Percentiles rank a stretch among this genome's conserved stretches.
Conservation (phyloP, 371 early-diverging fungal genomes). For the Mortierella sp. region DNA sequence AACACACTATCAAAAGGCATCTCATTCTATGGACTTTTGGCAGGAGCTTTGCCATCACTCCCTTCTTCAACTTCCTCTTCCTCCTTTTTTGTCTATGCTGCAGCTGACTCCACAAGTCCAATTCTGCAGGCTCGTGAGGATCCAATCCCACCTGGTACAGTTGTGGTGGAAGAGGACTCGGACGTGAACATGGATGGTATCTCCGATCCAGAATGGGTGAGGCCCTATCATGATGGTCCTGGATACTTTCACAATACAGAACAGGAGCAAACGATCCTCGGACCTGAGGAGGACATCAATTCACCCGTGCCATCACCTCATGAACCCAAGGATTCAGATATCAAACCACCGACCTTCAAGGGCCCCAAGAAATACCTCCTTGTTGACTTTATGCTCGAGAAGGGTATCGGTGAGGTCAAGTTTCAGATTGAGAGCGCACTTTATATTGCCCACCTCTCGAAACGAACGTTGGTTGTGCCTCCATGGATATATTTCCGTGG, state of each 20-base stretch:
- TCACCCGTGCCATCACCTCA: constrained; percentile 7
- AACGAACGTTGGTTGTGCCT: constrained; percentile 7
- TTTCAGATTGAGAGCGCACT: neutral
- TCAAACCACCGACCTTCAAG: neutral
- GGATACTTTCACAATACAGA: constrained; percentile 1
- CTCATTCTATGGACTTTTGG: no score
- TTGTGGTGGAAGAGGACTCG: neutral
- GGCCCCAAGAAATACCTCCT: constrained; percentile 4
- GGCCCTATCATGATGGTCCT: constrained; percentile 2
- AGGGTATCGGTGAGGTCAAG: constrained; percentile 11
- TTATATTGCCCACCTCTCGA: neutral
- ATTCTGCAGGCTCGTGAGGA: neutral
- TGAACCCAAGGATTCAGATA: neutral
- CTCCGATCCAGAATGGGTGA: constrained; percentile 2
- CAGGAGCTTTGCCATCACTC: neutral
- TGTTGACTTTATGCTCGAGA: constrained; percentile 4
- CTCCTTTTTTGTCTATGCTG: constrained; percentile 5
- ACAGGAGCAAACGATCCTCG: constrained; percentile 1
- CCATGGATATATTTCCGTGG: constrained; percentile 8
- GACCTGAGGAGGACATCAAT: constrained; percentile 5
- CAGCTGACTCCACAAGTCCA: constrained; percentile 4
- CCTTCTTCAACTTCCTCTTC: neutral
- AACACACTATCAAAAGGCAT: no score
- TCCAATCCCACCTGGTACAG: neutral
- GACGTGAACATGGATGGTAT: constrained; percentile 1